These are phyloP conservation scores for Chenopodium berlandieri DNA, from an alignment of 148 eudicot genomes.

Conservation along the genomic window DNA sequence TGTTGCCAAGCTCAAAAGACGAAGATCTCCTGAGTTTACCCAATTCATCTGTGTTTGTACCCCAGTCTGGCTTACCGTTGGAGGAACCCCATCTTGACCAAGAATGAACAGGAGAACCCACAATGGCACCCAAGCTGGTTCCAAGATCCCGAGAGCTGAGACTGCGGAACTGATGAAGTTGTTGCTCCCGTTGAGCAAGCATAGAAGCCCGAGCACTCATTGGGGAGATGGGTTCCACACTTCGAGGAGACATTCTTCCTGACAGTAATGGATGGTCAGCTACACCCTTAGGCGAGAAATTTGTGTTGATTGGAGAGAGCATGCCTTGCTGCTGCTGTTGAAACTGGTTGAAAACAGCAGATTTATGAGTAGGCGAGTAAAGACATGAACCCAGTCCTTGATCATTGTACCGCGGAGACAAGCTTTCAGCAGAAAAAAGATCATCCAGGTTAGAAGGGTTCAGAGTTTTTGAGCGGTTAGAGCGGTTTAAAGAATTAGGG, in stretches of 20 bases:
- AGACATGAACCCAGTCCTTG: conserved; percentile 37
- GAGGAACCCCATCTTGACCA: conserved; percentile 51
- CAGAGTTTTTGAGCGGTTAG: conserved; percentile 43
- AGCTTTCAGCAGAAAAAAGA: conserved; percentile 53
- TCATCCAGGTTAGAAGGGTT: conserved; percentile 67
- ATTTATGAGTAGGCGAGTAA: conserved; percentile 62
- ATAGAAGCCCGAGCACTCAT: conserved; percentile 51
- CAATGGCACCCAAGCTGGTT: conserved; percentile 22
- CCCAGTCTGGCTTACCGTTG: conserved; percentile 55
- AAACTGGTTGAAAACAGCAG: conserved; percentile 60
- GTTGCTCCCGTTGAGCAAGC: conserved; percentile 48
- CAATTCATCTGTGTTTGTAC: conserved; percentile 36
- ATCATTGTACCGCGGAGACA: conserved; percentile 49
- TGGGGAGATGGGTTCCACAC: conserved; percentile 65
- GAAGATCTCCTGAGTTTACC: conserved; percentile 52
- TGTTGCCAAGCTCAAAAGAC: conserved; percentile 48
- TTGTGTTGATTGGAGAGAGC: conserved; percentile 60
- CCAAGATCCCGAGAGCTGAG: conserved; percentile 75
- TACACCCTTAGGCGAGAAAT: conserved; percentile 48
- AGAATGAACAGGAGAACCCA: conserved; percentile 38
- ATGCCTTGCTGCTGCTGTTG: conserved; percentile 64
- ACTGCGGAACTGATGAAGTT: conserved; percentile 53
- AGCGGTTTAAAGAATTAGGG: conserved; percentile 39
- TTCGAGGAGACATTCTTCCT: conserved; percentile 70
- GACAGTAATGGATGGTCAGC: conserved; percentile 42